Evolutionary conservation across 1,284 basidiomycete species (phyloP), one percentile per base, ranked within the genome.

Genomic region (Tremellales sp.): DNA sequence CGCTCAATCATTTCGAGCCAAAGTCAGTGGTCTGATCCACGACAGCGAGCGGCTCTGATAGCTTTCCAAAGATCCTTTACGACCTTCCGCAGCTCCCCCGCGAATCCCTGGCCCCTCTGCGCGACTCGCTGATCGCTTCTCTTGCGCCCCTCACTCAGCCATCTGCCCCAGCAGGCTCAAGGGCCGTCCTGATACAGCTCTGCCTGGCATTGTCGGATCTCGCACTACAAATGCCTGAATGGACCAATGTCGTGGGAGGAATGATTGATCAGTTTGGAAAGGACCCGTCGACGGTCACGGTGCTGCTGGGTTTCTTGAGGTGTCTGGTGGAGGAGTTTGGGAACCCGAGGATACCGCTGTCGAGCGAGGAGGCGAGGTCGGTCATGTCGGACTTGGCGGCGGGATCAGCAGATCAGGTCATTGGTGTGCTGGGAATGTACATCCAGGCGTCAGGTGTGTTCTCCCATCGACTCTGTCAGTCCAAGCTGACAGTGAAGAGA

Each of bases 1-100:
- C 14, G 91, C 94, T 0, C 95, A 98, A 74, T 98, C 95, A 0
- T 90, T 99, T 69, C 79, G 94, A 63, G 80, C 86, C 50, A 99
- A 99, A 80, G 93, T 90, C 52, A 61, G 82, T 74, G 24, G 16
- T 25, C 10, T 36, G 37, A 12, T 36, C 34, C 22, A 31, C 22
- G 9, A 16, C 4, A n/a, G n/a, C 28, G n/a, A 40, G n/a, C n/a
- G 14, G 6, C 40, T 27, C 6, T 16, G 29, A n/a, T 31, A n/a
- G 14, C 14, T 34, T 18, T 40, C 10, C 45, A 48, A 62, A 97
- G 93, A 90, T 97, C 60, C 90, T 85, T 7, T 98, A 93, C 72
- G 95, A 98, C 78, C 82, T 99, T 39, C 75, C 85, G 46, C 89
- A 97, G 79, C 83, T 99, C 32, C 82, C 87, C 53, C 66, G 76